Percentiles rank a stretch among this genome's conserved stretches.
These are phyloP conservation scores for Leccinum longicurvipes DNA, from an alignment of 768 basidiomycete genomes.

Conservation along the genomic window DNA sequence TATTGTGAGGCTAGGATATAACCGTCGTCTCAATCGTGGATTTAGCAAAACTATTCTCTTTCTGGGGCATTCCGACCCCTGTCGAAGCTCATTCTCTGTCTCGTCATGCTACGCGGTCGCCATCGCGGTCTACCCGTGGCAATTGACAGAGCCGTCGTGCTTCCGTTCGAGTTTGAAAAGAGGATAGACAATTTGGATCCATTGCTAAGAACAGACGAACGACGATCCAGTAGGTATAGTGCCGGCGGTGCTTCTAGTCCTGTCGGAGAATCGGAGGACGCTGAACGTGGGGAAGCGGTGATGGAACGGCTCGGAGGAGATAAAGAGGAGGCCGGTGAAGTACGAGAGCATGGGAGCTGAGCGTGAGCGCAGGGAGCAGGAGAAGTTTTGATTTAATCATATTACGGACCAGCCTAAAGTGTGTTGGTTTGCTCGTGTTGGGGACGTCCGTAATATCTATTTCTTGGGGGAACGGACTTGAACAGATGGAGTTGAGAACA, in stretches of 20 bases:
- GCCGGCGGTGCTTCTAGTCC: not conserved
- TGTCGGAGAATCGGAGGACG: not conserved
- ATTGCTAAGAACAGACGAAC: conserved; percentile 9
- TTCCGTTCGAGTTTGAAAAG: conserved; percentile 62
- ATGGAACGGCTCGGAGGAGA: not conserved
- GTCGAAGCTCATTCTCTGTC: conserved; percentile 82
- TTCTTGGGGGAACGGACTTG: not conserved
- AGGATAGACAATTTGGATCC: conserved; percentile 13
- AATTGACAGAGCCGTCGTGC: conserved; percentile 82
- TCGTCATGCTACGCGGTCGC: conserved; percentile 92
- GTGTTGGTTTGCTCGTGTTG: too few species aligned
- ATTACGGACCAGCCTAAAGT: too few species aligned
- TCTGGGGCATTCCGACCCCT: conserved; percentile 73
- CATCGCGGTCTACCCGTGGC: conserved; percentile 88
- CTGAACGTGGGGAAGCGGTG: not conserved
- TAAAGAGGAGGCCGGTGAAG: not conserved
- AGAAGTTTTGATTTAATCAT: not conserved
- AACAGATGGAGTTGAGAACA: too few species aligned
- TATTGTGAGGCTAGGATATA: not conserved
- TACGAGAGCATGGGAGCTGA: not conserved
- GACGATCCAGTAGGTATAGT: conserved; percentile 3
- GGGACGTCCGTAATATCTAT: not conserved
- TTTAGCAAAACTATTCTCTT: conserved; percentile 76
- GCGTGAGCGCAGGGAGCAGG: not conserved
- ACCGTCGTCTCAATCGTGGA: not conserved